A percentile compares a stretch with the other conserved stretches of the same genome.
phyloP scores from a whole-genome alignment of 495 filamentous ascomycete genomes.

The Lophiotrema nucula region DNA sequence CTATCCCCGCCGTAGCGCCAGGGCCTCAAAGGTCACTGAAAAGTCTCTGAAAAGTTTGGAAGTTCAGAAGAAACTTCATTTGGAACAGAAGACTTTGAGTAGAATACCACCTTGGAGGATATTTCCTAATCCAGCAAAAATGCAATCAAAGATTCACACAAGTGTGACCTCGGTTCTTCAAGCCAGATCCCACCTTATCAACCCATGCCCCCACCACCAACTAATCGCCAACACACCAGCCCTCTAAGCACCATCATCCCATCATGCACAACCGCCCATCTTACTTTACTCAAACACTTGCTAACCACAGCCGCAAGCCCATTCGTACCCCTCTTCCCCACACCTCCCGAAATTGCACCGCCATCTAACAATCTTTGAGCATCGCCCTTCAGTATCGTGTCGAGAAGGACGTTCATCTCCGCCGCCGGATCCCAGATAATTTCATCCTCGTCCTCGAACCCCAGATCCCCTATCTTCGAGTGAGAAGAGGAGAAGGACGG shows the following conservation, averaged over 20 bases:
- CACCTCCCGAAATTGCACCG: slow-evolving; percentile 8
- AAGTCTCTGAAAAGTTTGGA: too few species aligned
- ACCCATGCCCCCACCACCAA: slow-evolving; percentile 18
- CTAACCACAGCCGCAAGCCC: slow-evolving; percentile 51
- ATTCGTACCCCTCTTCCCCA: slow-evolving; percentile 36
- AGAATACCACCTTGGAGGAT: too few species aligned
- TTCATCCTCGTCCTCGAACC: slow-evolving; percentile 41
- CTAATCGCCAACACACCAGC: slow-evolving; percentile 35
- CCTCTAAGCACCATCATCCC: slow-evolving; percentile 53
- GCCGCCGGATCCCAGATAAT: slow-evolving; percentile 44
- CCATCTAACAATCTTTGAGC: slow-evolving; percentile 31
- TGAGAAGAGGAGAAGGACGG: not conserved
- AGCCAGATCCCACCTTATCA: too few species aligned
- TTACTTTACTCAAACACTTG: slow-evolving; percentile 51
- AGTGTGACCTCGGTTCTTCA: too few species aligned
- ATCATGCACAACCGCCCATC: slow-evolving; percentile 59
- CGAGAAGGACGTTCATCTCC: slow-evolving; percentile 44
- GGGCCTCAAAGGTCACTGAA: too few species aligned
- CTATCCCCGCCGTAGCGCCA: too few species aligned
- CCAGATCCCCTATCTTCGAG: not conserved
- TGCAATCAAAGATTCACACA: too few species aligned
- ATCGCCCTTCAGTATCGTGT: slow-evolving; percentile 36
- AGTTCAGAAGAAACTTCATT: too few species aligned
- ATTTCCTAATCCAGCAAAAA: too few species aligned
- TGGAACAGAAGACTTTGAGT: too few species aligned